Evolutionary conservation across 768 basidiomycete genomes (phyloP).

Genomic region (Thelephora ganbajun): DNA sequence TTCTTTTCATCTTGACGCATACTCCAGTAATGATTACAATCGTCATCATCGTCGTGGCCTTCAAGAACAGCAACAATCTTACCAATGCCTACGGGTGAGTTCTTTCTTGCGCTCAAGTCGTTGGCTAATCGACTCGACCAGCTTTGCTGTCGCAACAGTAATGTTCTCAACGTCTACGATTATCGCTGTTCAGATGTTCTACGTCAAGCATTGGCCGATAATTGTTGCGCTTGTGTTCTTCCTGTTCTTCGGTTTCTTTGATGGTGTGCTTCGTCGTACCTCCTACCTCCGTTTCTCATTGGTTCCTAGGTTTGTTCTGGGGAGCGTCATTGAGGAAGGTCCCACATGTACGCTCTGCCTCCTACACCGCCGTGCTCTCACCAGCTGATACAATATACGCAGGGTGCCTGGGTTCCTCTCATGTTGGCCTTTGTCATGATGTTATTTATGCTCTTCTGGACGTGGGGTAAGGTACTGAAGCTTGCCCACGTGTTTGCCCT

Average conservation of each 20-base stretch:
- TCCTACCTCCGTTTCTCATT: background rate
- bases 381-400: conserved; percentile 21
- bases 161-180: conserved; percentile 49
- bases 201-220: conserved; percentile 35
- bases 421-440: conserved; percentile 36
- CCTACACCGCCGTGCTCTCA: too few species aligned
- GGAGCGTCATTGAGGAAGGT: conserved; percentile 43
- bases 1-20: background rate
- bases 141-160: conserved; percentile 52
- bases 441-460: conserved; percentile 45
- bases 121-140: conserved; percentile 8
- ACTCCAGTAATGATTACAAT: conserved; percentile 31
- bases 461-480: conserved; percentile 38
- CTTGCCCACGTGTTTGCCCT: background rate
- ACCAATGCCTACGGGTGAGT: conserved; percentile 37
- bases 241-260: conserved; percentile 46
- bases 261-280: conserved; percentile 20
- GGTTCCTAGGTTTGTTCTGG: conserved; percentile 36
- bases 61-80: conserved; percentile 35
- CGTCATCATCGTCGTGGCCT: conserved; percentile 42
- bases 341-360: too few species aligned
- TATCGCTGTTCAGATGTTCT: conserved; percentile 41
- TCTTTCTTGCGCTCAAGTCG: background rate
- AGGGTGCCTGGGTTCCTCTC: conserved; percentile 57
- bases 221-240: conserved; percentile 32